Conservation (phyloP, 1,284 basidiomycete species). For the Pascua guehoae region DNA sequence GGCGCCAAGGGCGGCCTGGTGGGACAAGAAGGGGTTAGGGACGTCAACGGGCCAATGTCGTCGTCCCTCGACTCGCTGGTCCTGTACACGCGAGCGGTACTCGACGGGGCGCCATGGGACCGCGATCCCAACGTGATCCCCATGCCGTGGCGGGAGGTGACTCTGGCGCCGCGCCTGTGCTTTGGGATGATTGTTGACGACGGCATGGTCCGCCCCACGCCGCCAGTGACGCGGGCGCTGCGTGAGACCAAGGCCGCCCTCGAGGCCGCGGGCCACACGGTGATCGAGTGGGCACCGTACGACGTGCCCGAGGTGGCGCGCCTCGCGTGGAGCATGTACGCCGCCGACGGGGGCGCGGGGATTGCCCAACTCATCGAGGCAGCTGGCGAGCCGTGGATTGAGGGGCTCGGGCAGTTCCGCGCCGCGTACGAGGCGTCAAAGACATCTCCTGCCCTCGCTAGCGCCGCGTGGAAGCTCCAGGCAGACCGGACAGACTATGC, state of each 20-base stretch:
- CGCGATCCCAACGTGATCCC: slow-evolving; percentile 60
- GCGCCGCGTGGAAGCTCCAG: slow-evolving; percentile 17
- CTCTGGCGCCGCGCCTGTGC: slow-evolving; percentile 58
- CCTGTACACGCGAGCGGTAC: slow-evolving; percentile 39
- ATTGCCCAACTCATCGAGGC: neutral
- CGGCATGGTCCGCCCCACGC: slow-evolving; percentile 60
- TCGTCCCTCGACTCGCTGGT: slow-evolving; percentile 58
- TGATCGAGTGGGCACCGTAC: slow-evolving; percentile 43
- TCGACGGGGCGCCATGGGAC: slow-evolving; percentile 59
- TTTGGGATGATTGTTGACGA: slow-evolving; percentile 53
- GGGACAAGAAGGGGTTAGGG: slow-evolving; percentile 63
- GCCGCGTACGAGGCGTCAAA: neutral
- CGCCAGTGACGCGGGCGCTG: slow-evolving; percentile 63
- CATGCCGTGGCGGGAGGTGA: slow-evolving; percentile 62
- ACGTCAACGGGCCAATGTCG: slow-evolving; percentile 67
- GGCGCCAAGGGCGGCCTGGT: slow-evolving; percentile 59
- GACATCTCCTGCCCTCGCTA: slow-evolving; percentile 4
- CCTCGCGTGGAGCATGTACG: slow-evolving; percentile 1
- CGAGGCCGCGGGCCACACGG: slow-evolving; percentile 60
- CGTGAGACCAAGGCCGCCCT: slow-evolving; percentile 59
- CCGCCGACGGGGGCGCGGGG: slow-evolving; percentile 14
- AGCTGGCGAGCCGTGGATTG: slow-evolving; percentile 17
- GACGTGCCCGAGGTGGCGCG: neutral
- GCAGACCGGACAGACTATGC: slow-evolving; percentile 9
- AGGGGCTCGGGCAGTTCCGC: slow-evolving; percentile 1